phyloP scores from a whole-genome alignment of 176 grass and related monocot species.

The Eleusine indica region DNA sequence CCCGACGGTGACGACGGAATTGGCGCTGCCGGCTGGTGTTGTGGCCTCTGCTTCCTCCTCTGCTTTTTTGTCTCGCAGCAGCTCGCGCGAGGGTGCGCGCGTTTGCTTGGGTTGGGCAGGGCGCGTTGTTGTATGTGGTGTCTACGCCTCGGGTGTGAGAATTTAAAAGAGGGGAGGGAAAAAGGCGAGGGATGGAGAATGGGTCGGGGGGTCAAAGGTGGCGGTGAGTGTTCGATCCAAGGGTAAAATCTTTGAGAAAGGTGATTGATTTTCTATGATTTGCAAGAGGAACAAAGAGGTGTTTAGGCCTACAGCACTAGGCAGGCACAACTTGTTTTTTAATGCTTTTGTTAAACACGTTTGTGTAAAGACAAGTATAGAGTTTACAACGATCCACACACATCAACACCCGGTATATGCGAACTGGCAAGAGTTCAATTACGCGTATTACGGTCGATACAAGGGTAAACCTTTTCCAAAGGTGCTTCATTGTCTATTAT shows the following conservation, averaged over 20 bases:
- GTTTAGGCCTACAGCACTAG: not conserved
- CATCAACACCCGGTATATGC: not conserved
- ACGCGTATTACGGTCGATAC: too few relatives aligned
- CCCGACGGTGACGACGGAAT: too few relatives aligned
- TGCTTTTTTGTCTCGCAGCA: not conserved
- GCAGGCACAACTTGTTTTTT: not conserved
- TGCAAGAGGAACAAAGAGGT: not conserved
- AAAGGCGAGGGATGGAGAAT: not conserved
- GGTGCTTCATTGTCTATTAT: too few relatives aligned
- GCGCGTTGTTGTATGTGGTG: constrained; percentile 27
- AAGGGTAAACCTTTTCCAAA: too few relatives aligned
- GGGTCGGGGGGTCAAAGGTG: constrained; percentile 50
- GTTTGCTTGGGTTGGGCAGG: not conserved
- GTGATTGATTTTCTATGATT: not conserved
- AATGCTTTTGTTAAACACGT: not conserved
- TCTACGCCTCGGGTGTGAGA: constrained; percentile 22
- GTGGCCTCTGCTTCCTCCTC: not conserved
- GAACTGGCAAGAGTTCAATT: too few relatives aligned
- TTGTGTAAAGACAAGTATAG: not conserved
- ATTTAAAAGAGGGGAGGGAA: constrained; percentile 45
- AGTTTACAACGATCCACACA: not conserved
- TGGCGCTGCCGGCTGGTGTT: not conserved
- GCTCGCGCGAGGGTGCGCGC: not conserved
- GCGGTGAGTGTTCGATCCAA: constrained; percentile 11
- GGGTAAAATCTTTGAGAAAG: not conserved